Evolutionary conservation across 768 basidiomycete species (phyloP), one percentile per base, ranked within the genome.

Genomic region (Lactifluus pinguis): DNA sequence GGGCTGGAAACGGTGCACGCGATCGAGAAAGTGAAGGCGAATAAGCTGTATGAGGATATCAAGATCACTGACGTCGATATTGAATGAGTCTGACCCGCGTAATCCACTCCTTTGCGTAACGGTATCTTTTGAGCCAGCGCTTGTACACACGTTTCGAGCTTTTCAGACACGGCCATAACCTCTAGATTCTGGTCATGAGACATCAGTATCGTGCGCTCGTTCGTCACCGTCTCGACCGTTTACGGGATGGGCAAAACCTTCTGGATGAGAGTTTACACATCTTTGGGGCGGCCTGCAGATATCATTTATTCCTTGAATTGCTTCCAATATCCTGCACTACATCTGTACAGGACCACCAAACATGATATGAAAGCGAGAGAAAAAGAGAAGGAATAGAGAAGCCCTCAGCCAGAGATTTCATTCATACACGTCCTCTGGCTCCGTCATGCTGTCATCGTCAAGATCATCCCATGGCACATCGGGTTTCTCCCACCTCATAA

Each of bases 31-130:
- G 89, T 88, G 58, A 90, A 90, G 72, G 83, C 83, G 13, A 86
- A 85, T 76, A 91, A 92, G 71, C 92, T 93, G 15, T 92, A 83
- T 65, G 94, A 95, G 68, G 93, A 95, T 69, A 92, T 98, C 74
- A 92, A 92, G 72, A 94, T 94, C 62, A 75, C 86, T 69, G 92
- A 89, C 65, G 76, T 92, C 44, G 83, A 83, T 69, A 80, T 90
- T 62, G 85, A 89, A 60, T 88, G 79, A 50, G 53, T 19, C 21
- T 25, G 25, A 25, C 25, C 1, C 25, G 25, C 25, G 25, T 25
- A 25, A 25, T 25, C 25, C 9, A 17, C 11, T 49, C 38, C 21
- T 49, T 39, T 34, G 32, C 9, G 32, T 9, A 6, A 34, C 9
- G 32, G 32, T 9, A 34, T 9, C 32, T 34, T 34, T 34, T 34